Percentiles rank a stretch among this genome's conserved stretches.
phyloP scores from a whole-genome alignment of 148 eudicot genomes.

The Limonium bicolor region DNA sequence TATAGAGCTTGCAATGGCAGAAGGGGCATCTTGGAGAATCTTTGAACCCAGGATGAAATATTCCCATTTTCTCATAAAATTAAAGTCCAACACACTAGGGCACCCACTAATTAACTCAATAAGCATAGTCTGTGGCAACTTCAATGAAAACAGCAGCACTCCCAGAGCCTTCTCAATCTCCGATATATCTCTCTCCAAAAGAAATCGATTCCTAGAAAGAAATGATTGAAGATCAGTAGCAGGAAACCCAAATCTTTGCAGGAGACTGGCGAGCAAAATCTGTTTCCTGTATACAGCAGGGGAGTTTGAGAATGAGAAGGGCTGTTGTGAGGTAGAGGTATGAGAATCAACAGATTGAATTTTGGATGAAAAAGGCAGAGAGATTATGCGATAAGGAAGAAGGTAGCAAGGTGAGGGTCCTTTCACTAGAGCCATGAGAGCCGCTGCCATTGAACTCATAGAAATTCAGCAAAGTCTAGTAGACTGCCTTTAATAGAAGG shows the following conservation, averaged over 20 bases:
- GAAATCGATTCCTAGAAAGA: conserved; percentile 33
- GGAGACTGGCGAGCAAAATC: conserved; percentile 29
- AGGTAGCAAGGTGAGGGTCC: too few relatives aligned
- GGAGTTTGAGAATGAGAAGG: neutral
- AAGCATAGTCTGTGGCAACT: conserved; percentile 27
- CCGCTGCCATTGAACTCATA: too few relatives aligned
- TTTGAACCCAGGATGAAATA: conserved; percentile 17
- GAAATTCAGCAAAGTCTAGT: too few relatives aligned
- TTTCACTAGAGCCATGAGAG: too few relatives aligned
- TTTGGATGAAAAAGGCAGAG: too few relatives aligned
- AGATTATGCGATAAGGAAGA: too few relatives aligned
- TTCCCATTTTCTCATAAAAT: conserved; percentile 63
- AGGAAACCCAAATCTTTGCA: conserved; percentile 60
- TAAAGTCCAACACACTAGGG: conserved; percentile 41
- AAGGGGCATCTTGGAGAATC: conserved; percentile 5
- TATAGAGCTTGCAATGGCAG: conserved; percentile 25
- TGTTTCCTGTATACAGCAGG: conserved; percentile 24
- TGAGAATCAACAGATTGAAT: too few relatives aligned
- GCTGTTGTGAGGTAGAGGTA: neutral
- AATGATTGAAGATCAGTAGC: conserved; percentile 27
- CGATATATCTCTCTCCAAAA: conserved; percentile 19
- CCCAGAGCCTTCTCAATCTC: conserved; percentile 39
- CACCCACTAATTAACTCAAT: conserved; percentile 32
- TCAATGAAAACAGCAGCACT: conserved; percentile 30
- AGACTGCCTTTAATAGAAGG: too few relatives aligned